Base-by-base conservation (phyloP, 2,329 filamentous ascomycete species). In the Ilyonectria mors-panacis region DNA sequence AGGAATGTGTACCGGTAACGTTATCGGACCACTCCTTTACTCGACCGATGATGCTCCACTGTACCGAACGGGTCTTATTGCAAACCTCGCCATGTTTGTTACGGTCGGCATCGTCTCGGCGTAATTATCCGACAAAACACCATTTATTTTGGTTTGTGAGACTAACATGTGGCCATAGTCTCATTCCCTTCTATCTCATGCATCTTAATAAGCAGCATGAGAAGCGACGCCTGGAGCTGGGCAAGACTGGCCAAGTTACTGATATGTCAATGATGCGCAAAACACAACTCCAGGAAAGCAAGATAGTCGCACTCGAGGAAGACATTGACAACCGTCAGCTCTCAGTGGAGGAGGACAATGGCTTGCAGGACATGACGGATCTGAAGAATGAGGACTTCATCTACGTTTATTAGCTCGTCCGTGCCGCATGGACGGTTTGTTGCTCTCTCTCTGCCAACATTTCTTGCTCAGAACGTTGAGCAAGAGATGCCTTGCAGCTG, bases 21-120 rank as follows among this genome's bases (percentile, higher is more conserved):
- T 90, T 55, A 81, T 90, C 45, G 89, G 88, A 0, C 89, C 89
- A 0, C 85, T 87, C 62, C 78, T 91, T 0, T 92, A 90, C 78
- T 54, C 45, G n/a, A 59, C 62, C 9, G 82, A 82, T 69, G 78
- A 64, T 76, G 78, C 15, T 80, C 75, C 13, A 80, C 81, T 73
- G n/a, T 69, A 69, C 48, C 78, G 78, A 6, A 79, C 85, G 7
- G 88, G 89, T 2, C 77, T 91, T 1, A 81, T 84, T 3, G 85
- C 86, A 0, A 89, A 89, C 67, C 82, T 91, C 2, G 82, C 84
- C 15, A 82, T 92, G 62, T 91, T 91, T 77, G 80, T 89, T 21
- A 78, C 86, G 1, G 83, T 91, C 8, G 83, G 88, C 9, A 75
- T 86, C 2, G 77, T 91, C 1, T 59, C 50, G 1, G 26, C 58